Evolutionary conservation across 352 stramenopile genomes (phyloP), one percentile per base, ranked within the genome.

Genomic region (Phytophthora ramorum): DNA sequence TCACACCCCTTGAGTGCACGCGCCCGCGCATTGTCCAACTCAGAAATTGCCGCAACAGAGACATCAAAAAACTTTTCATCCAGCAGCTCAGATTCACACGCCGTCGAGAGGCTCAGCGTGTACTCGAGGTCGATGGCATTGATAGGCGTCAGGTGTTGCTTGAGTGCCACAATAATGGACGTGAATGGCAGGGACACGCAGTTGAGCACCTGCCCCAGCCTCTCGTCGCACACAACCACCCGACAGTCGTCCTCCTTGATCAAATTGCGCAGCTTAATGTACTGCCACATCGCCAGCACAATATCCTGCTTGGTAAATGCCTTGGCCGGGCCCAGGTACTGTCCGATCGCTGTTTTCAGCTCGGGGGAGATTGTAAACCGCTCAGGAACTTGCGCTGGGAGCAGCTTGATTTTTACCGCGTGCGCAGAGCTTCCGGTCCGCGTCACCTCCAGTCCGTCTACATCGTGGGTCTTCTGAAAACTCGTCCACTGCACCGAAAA

Each of bases 231-330:
- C 14, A 85, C 56, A 32, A 89, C 79, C 26, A 93, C 79, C 19
- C 85, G 81, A 50, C 82, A 93, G 69, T 93, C 85, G 57, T 93
- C 85, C n/a, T 84, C 77, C 56, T 93, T 92, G 71, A 93, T 92
- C 28, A 92, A 73, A 49, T 92, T 87, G 26, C 66, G 69, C 44
- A 73, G 66, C 59, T 93, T 92, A 65, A 92, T 88, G 70, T 92
- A 93, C 61, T 90, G 75, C 85, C 85, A 93, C 52, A 75, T 79
- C 10, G 79, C 85, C 75, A 93, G 73, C 50, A 93, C 63, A 38
- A 93, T 89, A 65, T 87, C 78, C 32, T 85, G 78, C 69, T 92
- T 93, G 34, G 73, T 88, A 58, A 78, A 83, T 16, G 85, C 73
- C 46, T 76, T 76, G n/a, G 79, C 67, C 7, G 69, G 45, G 8